phyloP scores from a whole-genome alignment of 208 protist genomes.

The Porcisia deanei region DNA sequence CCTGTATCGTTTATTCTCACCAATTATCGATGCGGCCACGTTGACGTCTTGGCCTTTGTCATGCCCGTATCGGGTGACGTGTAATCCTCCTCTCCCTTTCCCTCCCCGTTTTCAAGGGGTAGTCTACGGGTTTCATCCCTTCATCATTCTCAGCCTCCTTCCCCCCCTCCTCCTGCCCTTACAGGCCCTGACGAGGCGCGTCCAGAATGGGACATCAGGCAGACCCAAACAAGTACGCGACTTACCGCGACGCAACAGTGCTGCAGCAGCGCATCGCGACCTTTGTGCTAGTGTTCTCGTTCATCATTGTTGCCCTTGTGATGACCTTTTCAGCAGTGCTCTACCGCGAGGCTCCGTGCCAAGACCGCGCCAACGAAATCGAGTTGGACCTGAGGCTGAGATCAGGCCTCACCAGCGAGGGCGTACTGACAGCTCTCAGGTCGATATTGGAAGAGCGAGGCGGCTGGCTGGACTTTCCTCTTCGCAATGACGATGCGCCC shows the following conservation, averaged over 20 bases:
- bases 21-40: not conserved
- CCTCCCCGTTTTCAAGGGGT: not conserved
- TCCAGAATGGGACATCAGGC: conserved; percentile 42
- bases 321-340: conserved; percentile 69
- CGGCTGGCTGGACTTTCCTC: conserved; percentile 21
- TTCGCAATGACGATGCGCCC: conserved; percentile 23
- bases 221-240: conserved; percentile 34
- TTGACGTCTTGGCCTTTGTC: not conserved
- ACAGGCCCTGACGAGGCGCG: not conserved
- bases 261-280: conserved; percentile 62
- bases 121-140: not conserved
- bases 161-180: no score
- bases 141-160: not conserved
- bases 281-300: conserved; percentile 76
- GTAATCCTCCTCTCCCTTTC: not conserved
- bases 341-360: conserved; percentile 56
- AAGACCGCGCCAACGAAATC: conserved; percentile 62
- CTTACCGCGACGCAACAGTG: conserved; percentile 45
- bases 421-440: conserved; percentile 33
- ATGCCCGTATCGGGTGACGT: not conserved
- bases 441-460: conserved; percentile 29
- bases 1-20: not conserved
- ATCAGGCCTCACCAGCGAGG: conserved; percentile 23
- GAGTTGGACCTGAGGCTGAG: conserved; percentile 39
- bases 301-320: conserved; percentile 55